Base-by-base conservation (phyloP, 495 filamentous ascomycete genomes). In the Penicillium pancosmium region DNA sequence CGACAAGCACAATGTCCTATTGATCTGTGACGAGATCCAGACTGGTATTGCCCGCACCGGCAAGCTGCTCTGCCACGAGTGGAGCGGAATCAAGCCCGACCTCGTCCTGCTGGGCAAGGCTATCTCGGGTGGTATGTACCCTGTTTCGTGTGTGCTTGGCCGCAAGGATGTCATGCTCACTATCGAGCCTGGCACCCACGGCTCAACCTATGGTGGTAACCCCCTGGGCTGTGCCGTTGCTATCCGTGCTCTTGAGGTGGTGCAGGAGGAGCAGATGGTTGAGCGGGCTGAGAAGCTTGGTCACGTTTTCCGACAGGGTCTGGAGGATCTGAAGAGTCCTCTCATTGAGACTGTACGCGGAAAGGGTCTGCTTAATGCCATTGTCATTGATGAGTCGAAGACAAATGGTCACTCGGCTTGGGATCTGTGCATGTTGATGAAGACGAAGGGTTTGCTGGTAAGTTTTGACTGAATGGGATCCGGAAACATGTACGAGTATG, bases 11-110 rank as follows among this genome's bases (percentile, higher is more conserved):
- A 95, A 97, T 63, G 91, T 93, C 21, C 85, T 99, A 35, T 71
- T 99, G 62, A 97, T 99, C 69, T 96, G 91, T 70, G 94, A 99
- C 69, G 94, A 99, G 84, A 97, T 99, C 68, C 94, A 99, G 75
- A 99, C 95, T 23, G 87, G 93, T 63, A 96, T 99, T 75, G 95
- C 92, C 53, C 86, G 94, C 54, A 98, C 95, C 13, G 94, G 94
- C 23, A 88, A 88, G 65, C 87, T 99, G 73, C 82, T 99, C 25
- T 98, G 94, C 80, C 88, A 87, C 66, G 88, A 98, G 73, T 97
- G 95, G 92, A 88, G 91, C 52, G 89, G 87, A 57, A 90, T 99
- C 79, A 94, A 92, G 78, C 94, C 94, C 15, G 95, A 99, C 70
- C 78, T 99, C 68, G 88, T 99, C 27, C 84, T 96, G 52, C 84